phyloP scores from a whole-genome alignment of 148 eudicot genomes.

The Cornus suecica region DNA sequence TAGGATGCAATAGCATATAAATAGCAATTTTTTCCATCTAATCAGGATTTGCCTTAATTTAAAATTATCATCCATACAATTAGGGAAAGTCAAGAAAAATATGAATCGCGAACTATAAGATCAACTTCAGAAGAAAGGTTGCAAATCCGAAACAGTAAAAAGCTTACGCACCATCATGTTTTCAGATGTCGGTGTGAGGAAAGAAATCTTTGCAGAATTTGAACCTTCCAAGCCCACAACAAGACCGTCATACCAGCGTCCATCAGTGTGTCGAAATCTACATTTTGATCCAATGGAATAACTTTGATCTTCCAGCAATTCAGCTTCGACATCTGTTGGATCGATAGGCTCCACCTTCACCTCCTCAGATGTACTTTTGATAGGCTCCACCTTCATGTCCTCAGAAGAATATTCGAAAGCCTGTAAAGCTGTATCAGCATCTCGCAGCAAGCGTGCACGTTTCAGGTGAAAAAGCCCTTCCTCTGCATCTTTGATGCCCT shows the following conservation, averaged over 20 bases:
- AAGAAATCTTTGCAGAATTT: slow-evolving; percentile 61
- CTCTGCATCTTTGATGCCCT: slow-evolving; percentile 75
- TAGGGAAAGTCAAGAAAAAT: neutral
- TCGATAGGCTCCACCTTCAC: slow-evolving; percentile 46
- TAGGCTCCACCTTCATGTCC: slow-evolving; percentile 45
- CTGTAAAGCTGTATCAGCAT: slow-evolving; percentile 58
- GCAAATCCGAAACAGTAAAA: neutral
- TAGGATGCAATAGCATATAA: neutral
- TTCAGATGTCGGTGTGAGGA: slow-evolving; percentile 80
- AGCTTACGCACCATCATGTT: slow-evolving; percentile 66
- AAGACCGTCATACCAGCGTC: slow-evolving; percentile 84
- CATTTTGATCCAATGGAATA: slow-evolving; percentile 81
- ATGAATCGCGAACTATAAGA: neutral
- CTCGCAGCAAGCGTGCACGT: slow-evolving; percentile 70
- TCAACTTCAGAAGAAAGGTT: neutral
- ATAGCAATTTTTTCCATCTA: neutral
- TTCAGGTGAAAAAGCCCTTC: slow-evolving; percentile 79
- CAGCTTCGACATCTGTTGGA: slow-evolving; percentile 42
- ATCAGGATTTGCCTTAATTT: neutral
- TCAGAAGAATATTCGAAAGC: slow-evolving; percentile 21
- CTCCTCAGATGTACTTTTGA: slow-evolving; percentile 28
- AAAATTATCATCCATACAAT: neutral
- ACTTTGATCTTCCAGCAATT: slow-evolving; percentile 43
- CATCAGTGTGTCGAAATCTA: slow-evolving; percentile 87
- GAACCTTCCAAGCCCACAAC: slow-evolving; percentile 55